These are phyloP conservation scores for Septoria linicola DNA, from an alignment of 2,329 filamentous ascomycete genomes.

Conservation along the genomic window DNA sequence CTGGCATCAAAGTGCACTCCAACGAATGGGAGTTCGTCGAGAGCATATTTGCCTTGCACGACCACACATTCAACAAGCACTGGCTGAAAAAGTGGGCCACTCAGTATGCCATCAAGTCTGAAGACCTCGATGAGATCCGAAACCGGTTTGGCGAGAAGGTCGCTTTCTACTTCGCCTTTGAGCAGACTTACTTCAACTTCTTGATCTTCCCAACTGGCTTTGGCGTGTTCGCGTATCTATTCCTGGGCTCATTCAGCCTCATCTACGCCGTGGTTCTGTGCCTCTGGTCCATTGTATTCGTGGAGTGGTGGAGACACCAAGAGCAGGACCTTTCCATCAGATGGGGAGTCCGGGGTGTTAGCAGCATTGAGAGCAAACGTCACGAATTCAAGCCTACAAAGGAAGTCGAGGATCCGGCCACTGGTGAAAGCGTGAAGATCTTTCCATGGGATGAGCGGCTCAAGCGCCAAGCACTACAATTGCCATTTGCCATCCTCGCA, in stretches of 20 bases:
- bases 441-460: conserved; percentile 77
- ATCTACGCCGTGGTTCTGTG: conserved; percentile 75
- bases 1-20: conserved; percentile 52
- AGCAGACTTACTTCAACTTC: conserved; percentile 86
- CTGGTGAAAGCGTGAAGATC: conserved; percentile 72
- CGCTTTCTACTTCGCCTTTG: conserved; percentile 93
- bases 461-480: conserved; percentile 72
- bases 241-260: conserved; percentile 81
- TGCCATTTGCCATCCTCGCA: conserved; percentile 80
- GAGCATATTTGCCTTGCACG: conserved; percentile 51
- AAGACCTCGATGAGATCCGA: conserved; percentile 53
- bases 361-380: conserved; percentile 73
- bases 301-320: conserved; percentile 95
- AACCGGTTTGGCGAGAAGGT: conserved; percentile 61
- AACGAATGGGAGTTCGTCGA: conserved; percentile 53
- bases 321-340: conserved; percentile 81
- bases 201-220: conserved; percentile 77
- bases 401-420: conserved; percentile 73
- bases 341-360: conserved; percentile 86
- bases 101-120: conserved; percentile 47
- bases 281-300: conserved; percentile 85
- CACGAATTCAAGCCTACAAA: conserved; percentile 77
- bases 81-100: conserved; percentile 55
- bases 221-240: conserved; percentile 72
- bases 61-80: conserved; percentile 53